These are phyloP conservation scores for Rhazya stricta DNA, from an alignment of 257 asterid species.

Conservation along the genomic window DNA sequence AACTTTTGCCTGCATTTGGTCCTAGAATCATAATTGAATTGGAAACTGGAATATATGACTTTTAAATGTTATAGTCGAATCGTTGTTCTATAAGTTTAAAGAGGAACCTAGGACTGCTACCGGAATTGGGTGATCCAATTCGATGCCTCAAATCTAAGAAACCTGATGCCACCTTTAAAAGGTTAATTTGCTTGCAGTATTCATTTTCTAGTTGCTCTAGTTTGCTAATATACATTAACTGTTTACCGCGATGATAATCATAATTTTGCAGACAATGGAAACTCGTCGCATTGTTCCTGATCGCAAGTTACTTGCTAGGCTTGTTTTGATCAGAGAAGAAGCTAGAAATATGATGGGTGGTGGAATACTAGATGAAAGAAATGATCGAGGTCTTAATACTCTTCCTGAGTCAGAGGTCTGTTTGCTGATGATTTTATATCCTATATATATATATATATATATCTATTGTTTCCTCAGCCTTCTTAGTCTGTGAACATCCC, in stretches of 20 bases:
- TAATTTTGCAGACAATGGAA: constrained; percentile 70
- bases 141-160: not conserved
- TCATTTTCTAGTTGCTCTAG: not conserved
- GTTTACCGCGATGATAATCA: not conserved
- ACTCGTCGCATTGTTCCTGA: constrained; percentile 75
- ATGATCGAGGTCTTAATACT: constrained; percentile 78
- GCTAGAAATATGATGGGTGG: constrained; percentile 99
- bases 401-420: constrained; percentile 94
- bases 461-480: not conserved
- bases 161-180: not conserved
- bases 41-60: not conserved
- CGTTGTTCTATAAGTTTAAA: not conserved
- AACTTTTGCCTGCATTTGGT: not conserved
- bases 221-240: not conserved
- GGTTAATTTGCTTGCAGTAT: not conserved
- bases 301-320: constrained; percentile 91
- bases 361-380: constrained; percentile 92
- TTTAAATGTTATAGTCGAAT: not conserved
- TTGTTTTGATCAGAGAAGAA: constrained; percentile 95
- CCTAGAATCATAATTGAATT: not conserved
- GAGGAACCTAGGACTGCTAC: not conserved
- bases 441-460: too few relatives aligned
- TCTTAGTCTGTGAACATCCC: not conserved
- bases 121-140: not conserved
- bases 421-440: constrained; percentile 15